These are phyloP conservation scores for Colletotrichum incanum DNA, from an alignment of 2,329 filamentous ascomycete genomes.

Conservation along the genomic window DNA sequence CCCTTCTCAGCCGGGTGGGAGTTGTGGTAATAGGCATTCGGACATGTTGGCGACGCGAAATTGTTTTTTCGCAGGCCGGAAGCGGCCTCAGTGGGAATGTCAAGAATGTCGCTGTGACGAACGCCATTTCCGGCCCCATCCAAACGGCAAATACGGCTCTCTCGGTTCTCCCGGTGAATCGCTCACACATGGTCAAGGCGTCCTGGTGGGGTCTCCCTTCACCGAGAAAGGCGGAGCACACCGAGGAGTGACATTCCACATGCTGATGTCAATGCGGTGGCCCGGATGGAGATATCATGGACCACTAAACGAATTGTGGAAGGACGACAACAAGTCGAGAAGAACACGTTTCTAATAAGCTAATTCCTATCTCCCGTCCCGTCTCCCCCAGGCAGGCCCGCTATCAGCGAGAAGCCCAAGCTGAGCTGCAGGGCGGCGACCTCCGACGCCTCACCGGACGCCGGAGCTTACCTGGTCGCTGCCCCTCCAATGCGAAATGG, in stretches of 20 bases:
- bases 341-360: slow-evolving; percentile 33
- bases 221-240: slow-evolving; percentile 37
- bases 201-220: background rate
- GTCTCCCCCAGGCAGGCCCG: slow-evolving; percentile 10
- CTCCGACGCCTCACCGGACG: slow-evolving; percentile 39
- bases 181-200: background rate
- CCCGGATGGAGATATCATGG: background rate
- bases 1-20: background rate
- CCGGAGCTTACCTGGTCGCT: slow-evolving; percentile 33
- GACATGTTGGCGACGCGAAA: background rate
- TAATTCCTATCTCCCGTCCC: background rate
- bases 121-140: slow-evolving; percentile 5
- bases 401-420: slow-evolving; percentile 11
- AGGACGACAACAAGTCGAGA: background rate
- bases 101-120: background rate
- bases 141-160: slow-evolving; percentile 1
- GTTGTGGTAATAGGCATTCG: background rate
- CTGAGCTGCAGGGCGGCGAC: slow-evolving; percentile 30
- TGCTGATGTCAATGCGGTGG: background rate
- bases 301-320: background rate
- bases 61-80: background rate
- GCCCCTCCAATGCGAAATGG: background rate
- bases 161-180: background rate
- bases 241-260: slow-evolving; percentile 27
- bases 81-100: background rate